Evolutionary conservation across 192 early-diverging fungal species (phyloP).

Genomic region (Funneliformis mosseae): DNA sequence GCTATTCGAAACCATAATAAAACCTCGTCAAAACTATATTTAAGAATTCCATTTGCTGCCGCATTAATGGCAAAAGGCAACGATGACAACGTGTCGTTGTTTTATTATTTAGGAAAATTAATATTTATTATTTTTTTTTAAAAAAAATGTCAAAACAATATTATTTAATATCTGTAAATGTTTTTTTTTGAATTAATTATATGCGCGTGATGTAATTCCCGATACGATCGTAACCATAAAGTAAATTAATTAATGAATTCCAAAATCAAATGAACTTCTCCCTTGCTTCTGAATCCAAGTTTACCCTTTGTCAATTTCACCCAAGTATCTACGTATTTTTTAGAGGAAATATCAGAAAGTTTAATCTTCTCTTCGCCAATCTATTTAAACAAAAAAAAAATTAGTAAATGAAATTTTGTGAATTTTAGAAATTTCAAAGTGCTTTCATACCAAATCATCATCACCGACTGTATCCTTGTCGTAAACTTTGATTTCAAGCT

Average conservation of each 20-base stretch:
- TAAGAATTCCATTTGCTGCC: no score
- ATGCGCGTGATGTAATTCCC: no score
- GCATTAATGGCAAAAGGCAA: no score
- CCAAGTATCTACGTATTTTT: conserved; percentile 25
- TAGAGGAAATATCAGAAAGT: conserved; percentile 6
- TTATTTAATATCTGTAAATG: no score
- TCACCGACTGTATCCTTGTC: conserved; percentile 30
- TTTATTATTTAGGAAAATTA: no score
- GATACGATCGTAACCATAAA: background rate
- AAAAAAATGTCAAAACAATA: no score
- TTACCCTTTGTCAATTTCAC: conserved; percentile 33
- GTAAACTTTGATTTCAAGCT: conserved; percentile 28
- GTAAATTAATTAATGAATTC: background rate
- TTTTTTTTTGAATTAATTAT: no score
- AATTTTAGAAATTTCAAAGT: background rate
- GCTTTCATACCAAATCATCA: conserved; percentile 16
- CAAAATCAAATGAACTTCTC: conserved; percentile 30
- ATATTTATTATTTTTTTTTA: no score
- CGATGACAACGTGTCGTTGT: no score
- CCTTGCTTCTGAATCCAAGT: conserved; percentile 27
- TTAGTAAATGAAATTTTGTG: background rate
- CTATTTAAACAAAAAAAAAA: conserved; percentile 9
- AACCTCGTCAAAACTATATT: no score
- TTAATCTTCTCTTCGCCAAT: conserved; percentile 36
- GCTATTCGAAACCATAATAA: no score